phyloP scores from a whole-genome alignment of 345 rosid species.

The Brassica juncea region DNA sequence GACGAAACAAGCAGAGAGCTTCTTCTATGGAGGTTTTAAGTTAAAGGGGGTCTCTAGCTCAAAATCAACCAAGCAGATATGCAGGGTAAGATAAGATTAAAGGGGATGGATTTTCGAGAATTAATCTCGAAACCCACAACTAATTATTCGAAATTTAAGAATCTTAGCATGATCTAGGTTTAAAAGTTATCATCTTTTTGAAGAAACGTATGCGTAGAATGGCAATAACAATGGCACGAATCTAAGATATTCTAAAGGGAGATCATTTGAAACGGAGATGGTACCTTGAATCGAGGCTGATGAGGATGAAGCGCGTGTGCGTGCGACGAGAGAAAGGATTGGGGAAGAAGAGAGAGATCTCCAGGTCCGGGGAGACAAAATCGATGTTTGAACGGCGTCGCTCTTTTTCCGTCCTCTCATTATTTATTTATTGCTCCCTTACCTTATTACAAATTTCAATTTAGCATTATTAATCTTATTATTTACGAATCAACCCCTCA shows the following conservation, averaged over 20 bases:
- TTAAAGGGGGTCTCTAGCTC: constrained; percentile 10
- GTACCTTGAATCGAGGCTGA: constrained; percentile 20
- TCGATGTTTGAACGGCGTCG: constrained; percentile 38
- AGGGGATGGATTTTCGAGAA: neutral
- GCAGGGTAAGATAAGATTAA: neutral
- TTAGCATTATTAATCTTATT: neutral
- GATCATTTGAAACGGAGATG: neutral
- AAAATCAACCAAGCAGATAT: constrained; percentile 5
- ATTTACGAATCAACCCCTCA: neutral
- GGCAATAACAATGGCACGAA: constrained; percentile 2
- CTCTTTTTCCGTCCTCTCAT: constrained; percentile 25
- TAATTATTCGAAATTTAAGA: neutral
- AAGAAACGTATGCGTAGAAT: constrained; percentile 2
- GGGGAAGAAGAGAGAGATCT: constrained; percentile 23
- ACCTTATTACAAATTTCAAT: neutral
- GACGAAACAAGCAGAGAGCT: constrained; percentile 23
- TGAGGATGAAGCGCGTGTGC: constrained; percentile 17
- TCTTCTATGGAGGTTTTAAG: neutral
- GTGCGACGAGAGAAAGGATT: constrained; percentile 19
- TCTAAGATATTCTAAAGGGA: neutral
- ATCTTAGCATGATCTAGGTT: constrained; percentile 14
- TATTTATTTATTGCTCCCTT: constrained; percentile 2
- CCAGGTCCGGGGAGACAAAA: constrained; percentile 28
- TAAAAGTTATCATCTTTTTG: neutral
- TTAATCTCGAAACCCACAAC: neutral